These are phyloP conservation scores for Lactarius sanguifluus DNA, from an alignment of 768 basidiomycete species.

Conservation along the genomic window DNA sequence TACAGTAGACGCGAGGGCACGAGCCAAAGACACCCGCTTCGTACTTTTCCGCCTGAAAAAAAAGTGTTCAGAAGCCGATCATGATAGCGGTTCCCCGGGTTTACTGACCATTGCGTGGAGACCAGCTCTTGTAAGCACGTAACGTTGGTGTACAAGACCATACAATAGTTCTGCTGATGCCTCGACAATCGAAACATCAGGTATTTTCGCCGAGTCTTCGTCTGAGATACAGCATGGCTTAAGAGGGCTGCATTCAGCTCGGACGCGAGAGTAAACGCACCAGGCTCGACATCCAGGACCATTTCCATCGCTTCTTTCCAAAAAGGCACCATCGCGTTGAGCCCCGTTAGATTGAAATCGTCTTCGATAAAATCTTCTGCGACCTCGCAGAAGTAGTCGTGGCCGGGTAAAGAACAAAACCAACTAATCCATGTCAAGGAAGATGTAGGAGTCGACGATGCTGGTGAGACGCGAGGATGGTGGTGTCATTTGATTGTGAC, in stretches of 20 bases:
- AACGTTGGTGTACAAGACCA: conserved; percentile 96
- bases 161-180: conserved; percentile 97
- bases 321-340: conserved; percentile 95
- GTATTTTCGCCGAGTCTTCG: conserved; percentile 94
- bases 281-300: conserved; percentile 98
- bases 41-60: conserved; percentile 86
- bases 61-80: conserved; percentile 22
- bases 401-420: conserved; percentile 93
- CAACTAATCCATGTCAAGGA: conserved; percentile 94
- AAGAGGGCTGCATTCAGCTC: conserved; percentile 25
- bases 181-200: conserved; percentile 98
- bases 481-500: conserved; percentile 7
- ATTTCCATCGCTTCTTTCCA: conserved; percentile 99
- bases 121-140: conserved; percentile 92
- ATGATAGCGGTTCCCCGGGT: conserved; percentile 24
- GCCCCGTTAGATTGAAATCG: conserved; percentile 96
- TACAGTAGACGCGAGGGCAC: conserved; percentile 95
- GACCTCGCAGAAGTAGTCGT: conserved; percentile 98
- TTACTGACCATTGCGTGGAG: conserved; percentile 85
- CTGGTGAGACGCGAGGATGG: conserved; percentile 40
- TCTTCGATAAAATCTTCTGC: conserved; percentile 99
- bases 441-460: conserved; percentile 87
- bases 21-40: conserved; percentile 88
- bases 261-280: conserved; percentile 48
- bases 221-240: conserved; percentile 46